Conservation (phyloP, 352 stramenopile species). For the Saprolegnia diclina region DNA sequence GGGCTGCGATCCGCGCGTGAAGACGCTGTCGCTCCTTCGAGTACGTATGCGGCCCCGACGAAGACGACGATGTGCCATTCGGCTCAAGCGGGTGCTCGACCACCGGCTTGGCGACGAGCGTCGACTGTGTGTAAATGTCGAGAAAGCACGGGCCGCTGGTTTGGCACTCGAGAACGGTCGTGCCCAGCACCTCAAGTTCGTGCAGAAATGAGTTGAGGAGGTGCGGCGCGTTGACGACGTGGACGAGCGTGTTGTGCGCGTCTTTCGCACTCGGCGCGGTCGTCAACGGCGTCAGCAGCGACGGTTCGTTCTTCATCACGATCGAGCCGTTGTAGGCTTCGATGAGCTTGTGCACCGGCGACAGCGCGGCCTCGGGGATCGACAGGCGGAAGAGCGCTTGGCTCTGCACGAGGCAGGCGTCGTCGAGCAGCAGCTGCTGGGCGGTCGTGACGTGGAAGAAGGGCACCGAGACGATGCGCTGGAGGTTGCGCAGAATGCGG, state of each 20-base stretch:
- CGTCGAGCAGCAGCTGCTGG: constrained; percentile 53
- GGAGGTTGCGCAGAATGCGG: constrained; percentile 49
- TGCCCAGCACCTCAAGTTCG: background rate
- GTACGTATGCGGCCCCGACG: constrained; percentile 40
- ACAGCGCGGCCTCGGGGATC: background rate
- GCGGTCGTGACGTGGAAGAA: constrained; percentile 77
- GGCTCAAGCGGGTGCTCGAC: constrained; percentile 33
- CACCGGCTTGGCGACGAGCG: constrained; percentile 39
- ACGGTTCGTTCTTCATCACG: constrained; percentile 31
- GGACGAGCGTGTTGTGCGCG: constrained; percentile 17
- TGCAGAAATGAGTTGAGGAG: constrained; percentile 19
- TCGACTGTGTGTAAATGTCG: constrained; percentile 34
- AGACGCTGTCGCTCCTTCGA: constrained; percentile 51
- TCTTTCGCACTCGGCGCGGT: background rate
- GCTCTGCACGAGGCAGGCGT: constrained; percentile 56
- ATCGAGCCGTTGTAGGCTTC: constrained; percentile 33
- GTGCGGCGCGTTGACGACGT: constrained; percentile 17
- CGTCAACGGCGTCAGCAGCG: constrained; percentile 27
- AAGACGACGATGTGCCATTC: constrained; percentile 25
- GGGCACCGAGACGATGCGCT: constrained; percentile 57
- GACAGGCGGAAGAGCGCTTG: constrained; percentile 48
- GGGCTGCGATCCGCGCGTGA: constrained; percentile 67
- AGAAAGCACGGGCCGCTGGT: constrained; percentile 27
- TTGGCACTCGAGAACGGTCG: constrained; percentile 12
- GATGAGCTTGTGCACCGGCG: constrained; percentile 31